Percentiles rank a stretch among this genome's conserved stretches.
Evolutionary conservation across 2,329 filamentous ascomycete genomes (phyloP).

Genomic region (Monosporascus cannonballus): DNA sequence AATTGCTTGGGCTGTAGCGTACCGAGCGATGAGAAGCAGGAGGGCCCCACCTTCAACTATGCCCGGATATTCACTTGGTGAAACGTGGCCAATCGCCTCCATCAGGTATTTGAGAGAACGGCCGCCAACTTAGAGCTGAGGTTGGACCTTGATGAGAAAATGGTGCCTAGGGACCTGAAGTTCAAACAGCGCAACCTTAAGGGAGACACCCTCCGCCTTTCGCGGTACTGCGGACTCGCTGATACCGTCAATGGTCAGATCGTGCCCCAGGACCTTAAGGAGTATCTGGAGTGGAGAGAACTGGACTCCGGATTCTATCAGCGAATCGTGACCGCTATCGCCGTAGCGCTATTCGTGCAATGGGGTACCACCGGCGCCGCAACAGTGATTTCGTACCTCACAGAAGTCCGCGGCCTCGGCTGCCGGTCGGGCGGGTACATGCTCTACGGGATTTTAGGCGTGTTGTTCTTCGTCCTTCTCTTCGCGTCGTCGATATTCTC

Average conservation of each 20-base stretch:
- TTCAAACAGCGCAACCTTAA: conserved; percentile 3
- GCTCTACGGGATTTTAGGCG: conserved; percentile 8
- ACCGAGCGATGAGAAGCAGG: conserved; percentile 11
- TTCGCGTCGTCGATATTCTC: conserved; percentile 10
- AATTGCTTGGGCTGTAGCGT: conserved; percentile 11
- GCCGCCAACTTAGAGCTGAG: conserved; percentile 1
- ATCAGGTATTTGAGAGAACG: conserved; percentile 5
- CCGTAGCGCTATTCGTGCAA: conserved; percentile 7
- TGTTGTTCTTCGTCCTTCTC: conserved; percentile 7
- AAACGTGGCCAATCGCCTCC: conserved; percentile 9
- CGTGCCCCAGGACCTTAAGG: conserved; percentile 2
- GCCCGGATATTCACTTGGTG: conserved; percentile 14
- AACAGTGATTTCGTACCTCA: conserved; percentile 10
- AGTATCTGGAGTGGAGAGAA: conserved; percentile 7
- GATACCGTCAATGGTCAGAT: neutral
- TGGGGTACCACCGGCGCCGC: conserved; percentile 12
- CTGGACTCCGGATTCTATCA: conserved; percentile 11
- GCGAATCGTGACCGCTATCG: conserved; percentile 6
- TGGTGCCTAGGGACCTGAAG: conserved; percentile 1
- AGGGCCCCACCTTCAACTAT: conserved; percentile 14
- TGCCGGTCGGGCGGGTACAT: conserved; percentile 15
- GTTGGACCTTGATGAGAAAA: conserved; percentile 1
- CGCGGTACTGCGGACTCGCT: conserved; percentile 9
- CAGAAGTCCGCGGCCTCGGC: conserved; percentile 11
- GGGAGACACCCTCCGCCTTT: conserved; percentile 4